A percentile compares a stretch with the other conserved stretches of the same genome.
Conservation (phyloP, 1,284 basidiomycete genomes). For the Lentinula novae-zelandiae region DNA sequence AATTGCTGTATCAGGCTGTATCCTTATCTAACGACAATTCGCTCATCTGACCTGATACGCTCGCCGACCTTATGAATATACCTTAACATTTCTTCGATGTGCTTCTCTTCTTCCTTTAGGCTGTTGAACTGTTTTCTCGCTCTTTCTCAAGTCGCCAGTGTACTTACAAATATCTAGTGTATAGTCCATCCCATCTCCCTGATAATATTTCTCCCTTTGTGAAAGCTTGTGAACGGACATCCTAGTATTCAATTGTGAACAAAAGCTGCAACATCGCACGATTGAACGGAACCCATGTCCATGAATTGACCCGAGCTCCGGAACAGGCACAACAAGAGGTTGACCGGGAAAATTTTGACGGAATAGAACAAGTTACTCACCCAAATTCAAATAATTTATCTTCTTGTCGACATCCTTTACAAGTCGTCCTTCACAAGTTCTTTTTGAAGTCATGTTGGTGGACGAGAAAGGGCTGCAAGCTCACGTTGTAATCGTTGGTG, state of each 20-base stretch:
- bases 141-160: conserved; percentile 2
- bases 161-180: conserved; percentile 5
- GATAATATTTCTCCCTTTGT: not conserved
- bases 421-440: too few relatives aligned
- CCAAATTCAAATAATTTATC: too few relatives aligned
- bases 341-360: too few relatives aligned
- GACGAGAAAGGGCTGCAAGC: conserved; percentile 18
- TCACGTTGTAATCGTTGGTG: conserved; percentile 45
- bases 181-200: not conserved
- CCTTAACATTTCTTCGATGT: not conserved
- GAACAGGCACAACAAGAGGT: not conserved
- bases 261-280: too few relatives aligned
- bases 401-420: too few relatives aligned
- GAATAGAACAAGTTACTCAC: too few relatives aligned
- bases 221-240: too few relatives aligned
- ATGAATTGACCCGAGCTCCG: not conserved
- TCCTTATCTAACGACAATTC: not conserved
- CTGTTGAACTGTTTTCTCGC: conserved; percentile 12
- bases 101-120: conserved; percentile 9
- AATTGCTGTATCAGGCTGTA: not conserved
- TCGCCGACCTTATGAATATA: not conserved
- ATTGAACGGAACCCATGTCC: too few relatives aligned
- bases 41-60: not conserved
- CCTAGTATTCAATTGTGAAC: too few relatives aligned
- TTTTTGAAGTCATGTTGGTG: not conserved